Conservation (phyloP, 169 alveolate genomes). For the Pseudocohnilembus persalinus region DNA sequence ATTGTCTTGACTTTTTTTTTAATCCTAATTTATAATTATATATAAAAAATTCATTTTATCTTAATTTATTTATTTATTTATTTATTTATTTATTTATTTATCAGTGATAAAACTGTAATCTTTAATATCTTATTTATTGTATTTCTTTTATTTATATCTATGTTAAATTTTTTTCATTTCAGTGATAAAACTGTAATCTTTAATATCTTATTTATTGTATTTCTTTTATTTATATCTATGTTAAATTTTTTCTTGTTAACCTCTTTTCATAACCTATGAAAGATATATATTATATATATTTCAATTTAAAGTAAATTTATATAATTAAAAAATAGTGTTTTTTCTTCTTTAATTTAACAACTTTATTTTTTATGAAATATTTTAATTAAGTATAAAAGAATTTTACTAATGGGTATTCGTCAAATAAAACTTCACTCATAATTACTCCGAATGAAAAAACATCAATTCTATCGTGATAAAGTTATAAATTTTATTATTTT, state of each 20-base stretch:
- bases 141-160: background rate
- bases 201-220: background rate
- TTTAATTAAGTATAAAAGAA: background rate
- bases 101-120: background rate
- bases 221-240: background rate
- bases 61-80: too few species aligned
- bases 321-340: too few species aligned
- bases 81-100: too few species aligned
- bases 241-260: background rate
- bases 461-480: background rate
- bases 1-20: too few species aligned
- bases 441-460: background rate
- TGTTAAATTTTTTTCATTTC: background rate
- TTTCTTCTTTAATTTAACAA: too few species aligned
- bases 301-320: too few species aligned
- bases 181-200: background rate
- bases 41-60: too few species aligned
- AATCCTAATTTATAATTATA: too few species aligned
- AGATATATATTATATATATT: too few species aligned
- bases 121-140: background rate
- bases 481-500: background rate
- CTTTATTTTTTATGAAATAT: too few species aligned
- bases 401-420: background rate
- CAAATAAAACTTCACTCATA: background rate
- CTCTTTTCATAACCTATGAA: background rate